Conservation (phyloP, 2,329 filamentous ascomycete genomes). For the Emmonsiellopsis sp. region DNA sequence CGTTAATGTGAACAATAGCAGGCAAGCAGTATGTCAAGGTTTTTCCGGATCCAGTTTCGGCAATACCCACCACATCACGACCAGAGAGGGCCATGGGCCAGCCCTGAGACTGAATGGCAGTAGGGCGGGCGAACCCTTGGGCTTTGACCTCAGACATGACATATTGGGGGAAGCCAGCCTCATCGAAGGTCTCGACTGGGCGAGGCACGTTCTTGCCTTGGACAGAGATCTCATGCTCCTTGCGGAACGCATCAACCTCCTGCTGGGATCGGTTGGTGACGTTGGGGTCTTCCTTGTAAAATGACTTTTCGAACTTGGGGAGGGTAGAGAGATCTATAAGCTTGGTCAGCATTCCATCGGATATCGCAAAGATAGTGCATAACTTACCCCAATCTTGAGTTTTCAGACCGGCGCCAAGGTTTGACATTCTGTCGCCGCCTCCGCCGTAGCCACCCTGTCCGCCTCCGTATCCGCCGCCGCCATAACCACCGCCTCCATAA, state of each 20-base stretch:
- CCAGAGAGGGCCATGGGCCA: slow-evolving; percentile 99
- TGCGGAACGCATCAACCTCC: slow-evolving; percentile 83
- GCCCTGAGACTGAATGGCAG: slow-evolving; percentile 93
- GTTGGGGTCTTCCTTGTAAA: slow-evolving; percentile 90
- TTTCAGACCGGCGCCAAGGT: slow-evolving; percentile 79
- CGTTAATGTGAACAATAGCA: slow-evolving; percentile 98
- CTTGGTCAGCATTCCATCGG: slow-evolving; percentile 18
- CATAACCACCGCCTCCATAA: slow-evolving; percentile 19
- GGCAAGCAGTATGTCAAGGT: slow-evolving; percentile 97
- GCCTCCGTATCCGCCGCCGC: slow-evolving; percentile 12
- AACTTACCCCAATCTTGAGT: slow-evolving; percentile 77
- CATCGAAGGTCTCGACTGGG: slow-evolving; percentile 93
- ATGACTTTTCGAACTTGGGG: slow-evolving; percentile 98
- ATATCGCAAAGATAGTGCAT: slow-evolving; percentile 6
- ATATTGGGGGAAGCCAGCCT: slow-evolving; percentile 92
- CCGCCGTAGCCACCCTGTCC: slow-evolving; percentile 22
- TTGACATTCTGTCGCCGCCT: slow-evolving; percentile 85
- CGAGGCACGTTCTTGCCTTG: slow-evolving; percentile 74
- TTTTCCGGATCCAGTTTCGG: slow-evolving; percentile 98
- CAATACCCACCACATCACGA: slow-evolving; percentile 97
- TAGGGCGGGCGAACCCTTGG: slow-evolving; percentile 87
- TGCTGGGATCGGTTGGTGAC: slow-evolving; percentile 64
- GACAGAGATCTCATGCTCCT: slow-evolving; percentile 73
- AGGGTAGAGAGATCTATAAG: slow-evolving; percentile 60
- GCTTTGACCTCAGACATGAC: slow-evolving; percentile 99